These are phyloP conservation scores for Pseudevernia furfuracea DNA, from an alignment of 495 filamentous ascomycete genomes.

Conservation along the genomic window DNA sequence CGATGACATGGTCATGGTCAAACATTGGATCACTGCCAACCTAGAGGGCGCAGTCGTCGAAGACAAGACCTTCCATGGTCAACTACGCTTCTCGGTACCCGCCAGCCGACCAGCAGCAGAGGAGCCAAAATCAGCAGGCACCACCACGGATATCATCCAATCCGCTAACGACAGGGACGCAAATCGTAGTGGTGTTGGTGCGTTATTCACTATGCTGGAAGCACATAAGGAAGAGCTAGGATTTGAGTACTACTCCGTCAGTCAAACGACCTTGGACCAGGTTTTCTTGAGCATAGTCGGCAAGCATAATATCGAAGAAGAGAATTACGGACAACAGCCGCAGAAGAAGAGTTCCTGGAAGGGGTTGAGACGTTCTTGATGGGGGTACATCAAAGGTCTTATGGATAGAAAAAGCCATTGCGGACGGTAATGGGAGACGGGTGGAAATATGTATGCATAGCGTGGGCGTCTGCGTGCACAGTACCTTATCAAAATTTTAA, in stretches of 20 bases:
- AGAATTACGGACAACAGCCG: conserved; percentile 49
- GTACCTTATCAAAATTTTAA: too few species aligned
- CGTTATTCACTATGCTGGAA: conserved; percentile 65
- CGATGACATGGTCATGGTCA: conserved; percentile 56
- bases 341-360: conserved; percentile 12
- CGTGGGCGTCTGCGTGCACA: conserved; percentile 6
- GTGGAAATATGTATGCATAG: neutral
- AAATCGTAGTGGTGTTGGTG: conserved; percentile 41
- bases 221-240: conserved; percentile 55
- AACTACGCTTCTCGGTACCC: conserved; percentile 70
- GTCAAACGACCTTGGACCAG: conserved; percentile 76
- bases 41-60: conserved; percentile 58
- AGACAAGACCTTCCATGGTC: conserved; percentile 69
- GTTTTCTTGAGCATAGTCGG: conserved; percentile 78
- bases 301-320: conserved; percentile 67
- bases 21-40: conserved; percentile 49
- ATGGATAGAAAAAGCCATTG: neutral
- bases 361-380: neutral
- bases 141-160: conserved; percentile 14
- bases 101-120: conserved; percentile 25
- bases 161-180: conserved; percentile 28
- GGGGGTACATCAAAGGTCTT: neutral
- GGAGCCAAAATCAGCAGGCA: neutral
- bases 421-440: neutral
- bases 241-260: conserved; percentile 72